Percentiles rank a stretch among this genome's conserved stretches.
Evolutionary conservation across 495 filamentous ascomycete species (phyloP).

Genomic region (Daldinia grandis): DNA sequence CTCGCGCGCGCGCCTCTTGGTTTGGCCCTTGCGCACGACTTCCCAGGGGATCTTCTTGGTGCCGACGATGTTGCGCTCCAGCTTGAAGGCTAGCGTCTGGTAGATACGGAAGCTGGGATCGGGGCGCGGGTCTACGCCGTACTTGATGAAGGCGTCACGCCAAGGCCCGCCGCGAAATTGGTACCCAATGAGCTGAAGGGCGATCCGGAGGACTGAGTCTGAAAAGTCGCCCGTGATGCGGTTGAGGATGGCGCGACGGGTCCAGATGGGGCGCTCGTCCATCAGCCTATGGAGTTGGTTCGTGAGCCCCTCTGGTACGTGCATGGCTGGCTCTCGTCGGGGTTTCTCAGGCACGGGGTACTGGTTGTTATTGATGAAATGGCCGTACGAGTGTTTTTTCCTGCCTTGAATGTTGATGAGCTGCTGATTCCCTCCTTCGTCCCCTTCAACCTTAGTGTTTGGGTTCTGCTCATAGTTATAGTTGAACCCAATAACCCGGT

Average conservation of each 20-base stretch:
- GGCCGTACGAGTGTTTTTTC: conserved; percentile 61
- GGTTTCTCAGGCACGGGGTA: conserved; percentile 52
- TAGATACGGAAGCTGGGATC: conserved; percentile 79
- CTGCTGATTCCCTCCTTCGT: conserved; percentile 33
- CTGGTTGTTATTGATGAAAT: conserved; percentile 68
- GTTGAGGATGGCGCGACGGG: conserved; percentile 80
- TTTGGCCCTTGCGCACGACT: conserved; percentile 46
- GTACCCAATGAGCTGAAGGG: conserved; percentile 82
- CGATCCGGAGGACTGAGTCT: conserved; percentile 62
- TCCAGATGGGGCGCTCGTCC: conserved; percentile 82
- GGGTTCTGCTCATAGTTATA: conserved; percentile 67
- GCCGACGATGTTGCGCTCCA: conserved; percentile 56
- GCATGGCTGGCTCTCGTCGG: conserved; percentile 50
- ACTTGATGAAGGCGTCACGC: conserved; percentile 83
- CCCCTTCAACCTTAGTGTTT: conserved; percentile 53
- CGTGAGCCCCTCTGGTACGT: conserved; percentile 65
- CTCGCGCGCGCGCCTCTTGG: conserved; percentile 41
- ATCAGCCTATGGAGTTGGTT: conserved; percentile 67
- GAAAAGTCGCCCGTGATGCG: conserved; percentile 59
- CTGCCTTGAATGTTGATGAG: conserved; percentile 47
- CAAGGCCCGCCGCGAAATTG: conserved; percentile 90
- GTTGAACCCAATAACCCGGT: conserved; percentile 72
- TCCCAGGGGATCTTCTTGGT: conserved; percentile 58
- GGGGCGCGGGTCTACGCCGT: conserved; percentile 83
- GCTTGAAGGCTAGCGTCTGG: conserved; percentile 85